Evolutionary conservation across 129 eudicot genomes (phyloP), one percentile per base, ranked within the genome.

Genomic region (Escallonia rubra): DNA sequence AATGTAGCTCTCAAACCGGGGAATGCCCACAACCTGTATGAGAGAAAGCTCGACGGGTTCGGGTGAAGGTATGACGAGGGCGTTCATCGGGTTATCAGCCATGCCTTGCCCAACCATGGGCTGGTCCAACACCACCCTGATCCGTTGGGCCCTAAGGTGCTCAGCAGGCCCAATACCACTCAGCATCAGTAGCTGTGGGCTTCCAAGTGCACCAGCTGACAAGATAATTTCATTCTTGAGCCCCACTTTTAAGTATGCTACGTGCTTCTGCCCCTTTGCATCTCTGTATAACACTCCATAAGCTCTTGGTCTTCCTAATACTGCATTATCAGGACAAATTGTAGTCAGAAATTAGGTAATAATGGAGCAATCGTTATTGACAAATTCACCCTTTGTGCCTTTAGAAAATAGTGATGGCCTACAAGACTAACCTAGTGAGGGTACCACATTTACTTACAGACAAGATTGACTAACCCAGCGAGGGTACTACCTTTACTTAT

Each of bases 171-270:
- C 95, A 71, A 90, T 69, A 23, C 95, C 95, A 76, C 89, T 90
- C 43, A 86, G 48, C 97, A 90, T 84, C 52, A 89, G 2, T 48
- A 89, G 46, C 52, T 89, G 93, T 57, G 96, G 90, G 83, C 98
- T 93, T 39, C 98, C 98, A 4, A 93, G 59, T 61, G 98, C 89
- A 11, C 98, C 98, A 0, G 96, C 89, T 61, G 92, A 78, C 61
- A 89, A 5, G 34, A 93, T 84, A 40, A 93, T 63, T 66, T 93
- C 98, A 73, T 77, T 89, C 47, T 4, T 61, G 7, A 82, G 65
- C 52, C 79, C 90, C 57, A 50, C 60, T 12, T 67, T 74, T 66
- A 93, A 55, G 38, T 61, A 12, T 10, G 96, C 98, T 61, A 59
- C 48, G 83, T 93, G 98, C 41, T 41, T 63, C 4, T 6, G 52